Percentiles rank a stretch among this genome's conserved stretches.
Conservation (phyloP, 2,329 filamentous ascomycete species). For the Arthroderma sp. region DNA sequence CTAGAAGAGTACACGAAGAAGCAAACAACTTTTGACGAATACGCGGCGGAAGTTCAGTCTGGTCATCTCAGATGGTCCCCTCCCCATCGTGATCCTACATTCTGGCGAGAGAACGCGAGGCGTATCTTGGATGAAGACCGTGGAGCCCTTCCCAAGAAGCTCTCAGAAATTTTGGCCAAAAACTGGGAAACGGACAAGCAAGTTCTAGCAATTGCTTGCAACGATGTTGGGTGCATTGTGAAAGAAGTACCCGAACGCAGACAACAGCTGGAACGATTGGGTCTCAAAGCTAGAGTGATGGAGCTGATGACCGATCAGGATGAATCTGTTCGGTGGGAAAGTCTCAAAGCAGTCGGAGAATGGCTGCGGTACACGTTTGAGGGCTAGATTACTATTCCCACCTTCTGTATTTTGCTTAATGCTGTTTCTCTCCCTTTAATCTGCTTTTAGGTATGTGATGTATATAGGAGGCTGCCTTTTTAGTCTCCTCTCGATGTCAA, state of each 20-base stretch:
- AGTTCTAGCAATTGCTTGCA: conserved; percentile 83
- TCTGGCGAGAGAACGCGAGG: conserved; percentile 85
- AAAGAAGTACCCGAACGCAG: conserved; percentile 81
- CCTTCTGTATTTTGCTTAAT: background rate
- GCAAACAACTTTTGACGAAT: conserved; percentile 54
- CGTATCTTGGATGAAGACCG: conserved; percentile 75
- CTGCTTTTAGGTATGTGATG: background rate
- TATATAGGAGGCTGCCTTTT: background rate
- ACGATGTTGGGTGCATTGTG: conserved; percentile 78
- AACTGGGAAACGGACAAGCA: conserved; percentile 73
- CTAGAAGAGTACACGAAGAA: conserved; percentile 73
- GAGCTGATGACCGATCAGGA: conserved; percentile 83
- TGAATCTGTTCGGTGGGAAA: conserved; percentile 86
- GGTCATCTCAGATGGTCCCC: conserved; percentile 89
- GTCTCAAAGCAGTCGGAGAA: conserved; percentile 67
- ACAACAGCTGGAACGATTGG: conserved; percentile 64
- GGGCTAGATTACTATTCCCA: conserved; percentile 7
- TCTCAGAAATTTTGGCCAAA: conserved; percentile 75
- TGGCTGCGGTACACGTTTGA: conserved; percentile 62
- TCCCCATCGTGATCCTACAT: conserved; percentile 70
- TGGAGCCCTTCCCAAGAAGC: conserved; percentile 61
- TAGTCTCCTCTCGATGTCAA: background rate
- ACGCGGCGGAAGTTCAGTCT: conserved; percentile 68
- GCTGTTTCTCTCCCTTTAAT: background rate
- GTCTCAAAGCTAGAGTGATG: conserved; percentile 79